phyloP scores from a whole-genome alignment of 495 filamentous ascomycete genomes.

The Delitschia confertaspora region DNA sequence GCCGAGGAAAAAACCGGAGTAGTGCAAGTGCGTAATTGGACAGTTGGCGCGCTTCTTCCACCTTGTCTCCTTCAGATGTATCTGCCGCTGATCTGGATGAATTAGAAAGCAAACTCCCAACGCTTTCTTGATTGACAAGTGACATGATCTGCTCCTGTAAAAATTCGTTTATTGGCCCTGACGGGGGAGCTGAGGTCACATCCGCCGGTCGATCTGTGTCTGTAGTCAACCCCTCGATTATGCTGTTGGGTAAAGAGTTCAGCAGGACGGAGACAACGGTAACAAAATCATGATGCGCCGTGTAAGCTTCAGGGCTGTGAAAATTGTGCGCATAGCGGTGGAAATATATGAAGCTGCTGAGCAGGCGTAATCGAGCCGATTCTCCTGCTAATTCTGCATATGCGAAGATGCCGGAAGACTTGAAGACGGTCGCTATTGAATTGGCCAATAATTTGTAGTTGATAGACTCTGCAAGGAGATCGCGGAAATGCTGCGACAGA shows the following conservation, averaged over 20 bases:
- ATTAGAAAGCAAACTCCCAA: conserved; percentile 49
- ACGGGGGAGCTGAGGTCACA: not conserved
- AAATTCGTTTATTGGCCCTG: conserved; percentile 26
- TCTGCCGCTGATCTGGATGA: conserved; percentile 5
- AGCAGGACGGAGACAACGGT: conserved; percentile 56
- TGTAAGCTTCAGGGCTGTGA: conserved; percentile 32
- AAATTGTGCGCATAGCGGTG: conserved; percentile 45
- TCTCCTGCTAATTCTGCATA: conserved; percentile 26
- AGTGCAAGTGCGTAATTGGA: conserved; percentile 83
- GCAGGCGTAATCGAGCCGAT: conserved; percentile 30
- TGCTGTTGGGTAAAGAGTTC: conserved; percentile 46
- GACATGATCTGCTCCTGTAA: conserved; percentile 46
- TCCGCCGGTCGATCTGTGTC: conserved; percentile 10
- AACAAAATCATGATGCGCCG: conserved; percentile 51
- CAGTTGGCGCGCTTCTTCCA: conserved; percentile 56
- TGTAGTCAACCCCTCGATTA: conserved; percentile 48
- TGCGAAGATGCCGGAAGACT: conserved; percentile 26
- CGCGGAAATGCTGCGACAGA: conserved; percentile 34
- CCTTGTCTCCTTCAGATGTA: conserved; percentile 12
- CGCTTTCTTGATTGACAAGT: conserved; percentile 57
- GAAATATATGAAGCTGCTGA: conserved; percentile 54
- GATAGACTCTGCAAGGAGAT: conserved; percentile 41
- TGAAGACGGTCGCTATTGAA: conserved; percentile 37
- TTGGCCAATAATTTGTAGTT: conserved; percentile 48
- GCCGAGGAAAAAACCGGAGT: conserved; percentile 72